Percentiles rank a stretch among this genome's conserved stretches.
Evolutionary conservation across 768 basidiomycete species (phyloP).

Genomic region (Podaxis sp.): DNA sequence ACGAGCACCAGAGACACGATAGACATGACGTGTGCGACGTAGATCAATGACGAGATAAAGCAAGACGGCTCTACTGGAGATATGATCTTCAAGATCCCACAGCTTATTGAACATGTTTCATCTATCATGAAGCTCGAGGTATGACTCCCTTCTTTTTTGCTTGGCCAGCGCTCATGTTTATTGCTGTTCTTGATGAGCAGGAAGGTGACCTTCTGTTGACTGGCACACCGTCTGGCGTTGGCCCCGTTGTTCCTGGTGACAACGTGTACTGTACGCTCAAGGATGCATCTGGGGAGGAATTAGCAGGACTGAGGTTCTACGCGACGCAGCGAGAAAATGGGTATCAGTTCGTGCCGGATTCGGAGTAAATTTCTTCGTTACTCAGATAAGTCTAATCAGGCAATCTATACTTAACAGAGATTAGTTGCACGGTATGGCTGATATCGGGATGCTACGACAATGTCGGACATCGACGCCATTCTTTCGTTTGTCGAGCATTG

Average conservation of each 20-base stretch:
- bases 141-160: constrained; percentile 16
- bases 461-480: too few species aligned
- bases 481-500: too few species aligned
- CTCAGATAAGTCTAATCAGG: neutral
- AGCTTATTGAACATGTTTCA: constrained; percentile 86
- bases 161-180: neutral
- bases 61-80: constrained; percentile 85
- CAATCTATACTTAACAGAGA: neutral
- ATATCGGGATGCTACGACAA: neutral
- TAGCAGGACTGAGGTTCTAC: constrained; percentile 65
- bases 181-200: constrained; percentile 34
- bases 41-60: constrained; percentile 84
- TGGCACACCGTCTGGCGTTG: constrained; percentile 91
- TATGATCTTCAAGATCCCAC: constrained; percentile 92
- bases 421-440: neutral
- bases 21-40: constrained; percentile 3
- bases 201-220: constrained; percentile 92
- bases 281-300: constrained; percentile 50
- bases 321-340: constrained; percentile 70
- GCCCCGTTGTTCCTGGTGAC: constrained; percentile 75
- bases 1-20: neutral
- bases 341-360: constrained; percentile 33
- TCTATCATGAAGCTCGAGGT: constrained; percentile 98
- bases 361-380: neutral
- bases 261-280: constrained; percentile 71